These are phyloP conservation scores for Yamadazyma trypodendri DNA, from an alignment of 1,139 yeast genomes.

Conservation along the genomic window DNA sequence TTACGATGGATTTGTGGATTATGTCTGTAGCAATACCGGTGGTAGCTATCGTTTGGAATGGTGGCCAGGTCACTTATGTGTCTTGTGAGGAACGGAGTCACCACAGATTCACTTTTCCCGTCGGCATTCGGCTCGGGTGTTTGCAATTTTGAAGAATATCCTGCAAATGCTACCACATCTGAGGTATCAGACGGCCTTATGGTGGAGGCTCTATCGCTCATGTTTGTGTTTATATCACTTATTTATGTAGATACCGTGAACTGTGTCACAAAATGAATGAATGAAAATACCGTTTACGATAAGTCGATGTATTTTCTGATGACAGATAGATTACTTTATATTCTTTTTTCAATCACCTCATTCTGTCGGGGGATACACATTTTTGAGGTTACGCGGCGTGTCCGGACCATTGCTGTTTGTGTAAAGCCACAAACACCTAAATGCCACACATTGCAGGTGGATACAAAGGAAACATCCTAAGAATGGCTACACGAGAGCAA, in stretches of 20 bases:
- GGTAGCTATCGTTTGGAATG: slow-evolving; percentile 51
- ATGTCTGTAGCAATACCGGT: slow-evolving; percentile 83
- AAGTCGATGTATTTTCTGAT: background rate
- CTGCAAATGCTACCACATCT: background rate
- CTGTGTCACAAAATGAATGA: background rate
- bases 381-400: background rate
- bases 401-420: background rate
- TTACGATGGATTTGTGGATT: slow-evolving; percentile 80
- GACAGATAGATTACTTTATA: background rate
- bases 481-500: too few relatives aligned
- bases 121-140: background rate
- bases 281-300: background rate
- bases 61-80: slow-evolving; percentile 44
- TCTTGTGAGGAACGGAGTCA: slow-evolving; percentile 46
- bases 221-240: too few relatives aligned
- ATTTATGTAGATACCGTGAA: background rate
- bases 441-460: too few relatives aligned
- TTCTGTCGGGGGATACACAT: background rate
- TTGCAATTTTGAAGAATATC: background rate
- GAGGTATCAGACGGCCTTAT: background rate
- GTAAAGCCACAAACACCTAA: background rate
- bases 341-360: slow-evolving; percentile 1
- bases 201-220: background rate
- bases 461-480: too few relatives aligned
- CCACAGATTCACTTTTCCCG: slow-evolving; percentile 10